Evolutionary conservation across 129 eudicot species (phyloP).

Genomic region (Tagetes patula): DNA sequence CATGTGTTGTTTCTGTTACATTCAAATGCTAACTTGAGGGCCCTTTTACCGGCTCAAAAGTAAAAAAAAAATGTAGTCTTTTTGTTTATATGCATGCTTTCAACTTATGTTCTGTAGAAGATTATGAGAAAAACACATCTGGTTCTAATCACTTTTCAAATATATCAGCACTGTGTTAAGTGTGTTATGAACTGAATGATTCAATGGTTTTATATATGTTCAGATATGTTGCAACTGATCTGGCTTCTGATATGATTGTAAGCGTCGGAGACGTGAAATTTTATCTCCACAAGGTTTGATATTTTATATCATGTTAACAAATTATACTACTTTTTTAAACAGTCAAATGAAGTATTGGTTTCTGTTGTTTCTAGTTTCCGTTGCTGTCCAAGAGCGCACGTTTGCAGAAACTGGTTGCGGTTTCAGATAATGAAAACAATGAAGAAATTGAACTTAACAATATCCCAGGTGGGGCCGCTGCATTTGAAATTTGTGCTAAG

Average conservation of each 20-base stretch:
- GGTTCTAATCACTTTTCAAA: no score
- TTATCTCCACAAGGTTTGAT: slow-evolving; percentile 76
- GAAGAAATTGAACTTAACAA: slow-evolving; percentile 55
- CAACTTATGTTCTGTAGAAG: no score
- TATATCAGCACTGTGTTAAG: background rate
- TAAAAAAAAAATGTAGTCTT: no score
- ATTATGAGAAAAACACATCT: no score
- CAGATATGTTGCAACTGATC: slow-evolving; percentile 78
- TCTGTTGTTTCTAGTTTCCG: slow-evolving; percentile 57
- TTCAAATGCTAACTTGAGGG: background rate
- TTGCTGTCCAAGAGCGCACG: slow-evolving; percentile 77
- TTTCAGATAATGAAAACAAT: slow-evolving; percentile 42
- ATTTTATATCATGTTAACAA: slow-evolving; percentile 1
- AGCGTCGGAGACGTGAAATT: slow-evolving; percentile 72
- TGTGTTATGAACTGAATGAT: slow-evolving; percentile 7
- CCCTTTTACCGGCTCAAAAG: background rate
- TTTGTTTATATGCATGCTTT: no score
- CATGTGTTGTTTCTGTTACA: background rate
- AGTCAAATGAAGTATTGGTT: slow-evolving; percentile 11
- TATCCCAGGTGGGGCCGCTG: slow-evolving; percentile 84
- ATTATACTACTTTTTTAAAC: background rate
- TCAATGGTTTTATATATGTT: slow-evolving; percentile 18
- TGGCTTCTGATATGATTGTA: slow-evolving; percentile 66
- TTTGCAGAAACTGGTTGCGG: slow-evolving; percentile 64
- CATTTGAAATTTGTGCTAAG: slow-evolving; percentile 56